Percentiles rank a stretch among this genome's conserved stretches.
phyloP scores from a whole-genome alignment of 495 filamentous ascomycete species.

The Tuber calosporum region DNA sequence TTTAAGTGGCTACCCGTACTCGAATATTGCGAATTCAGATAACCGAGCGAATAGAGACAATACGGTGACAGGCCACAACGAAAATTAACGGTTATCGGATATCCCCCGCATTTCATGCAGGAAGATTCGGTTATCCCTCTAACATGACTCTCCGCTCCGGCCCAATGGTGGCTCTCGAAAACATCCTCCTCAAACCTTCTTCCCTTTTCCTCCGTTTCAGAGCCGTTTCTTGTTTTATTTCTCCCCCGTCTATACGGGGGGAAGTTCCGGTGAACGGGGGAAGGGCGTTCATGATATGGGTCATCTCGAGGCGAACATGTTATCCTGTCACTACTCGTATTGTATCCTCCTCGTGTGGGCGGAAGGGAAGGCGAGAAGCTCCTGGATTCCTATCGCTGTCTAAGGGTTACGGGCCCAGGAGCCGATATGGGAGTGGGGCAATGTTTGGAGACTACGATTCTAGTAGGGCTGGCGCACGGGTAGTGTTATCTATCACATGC shows the following conservation, averaged over 20 bases:
- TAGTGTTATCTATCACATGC: slow-evolving; percentile 1
- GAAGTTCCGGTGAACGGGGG: neutral
- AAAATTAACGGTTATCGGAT: neutral
- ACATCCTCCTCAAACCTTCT: neutral
- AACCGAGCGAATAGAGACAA: neutral
- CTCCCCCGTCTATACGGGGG: neutral
- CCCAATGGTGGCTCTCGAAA: neutral
- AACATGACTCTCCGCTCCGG: neutral
- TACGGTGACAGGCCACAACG: neutral
- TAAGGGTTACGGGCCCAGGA: neutral
- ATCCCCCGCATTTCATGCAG: neutral
- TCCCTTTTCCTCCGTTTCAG: neutral
- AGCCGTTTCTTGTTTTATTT: neutral
- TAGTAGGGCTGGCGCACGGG: neutral
- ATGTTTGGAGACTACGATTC: neutral
- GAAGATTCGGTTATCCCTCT: neutral
- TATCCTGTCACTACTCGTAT: neutral
- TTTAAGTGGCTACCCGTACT: neutral
- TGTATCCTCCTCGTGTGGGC: neutral
- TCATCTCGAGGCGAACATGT: neutral
- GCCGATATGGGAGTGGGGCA: neutral
- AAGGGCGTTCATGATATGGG: neutral
- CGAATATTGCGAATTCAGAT: neutral
- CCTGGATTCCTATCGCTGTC: neutral
- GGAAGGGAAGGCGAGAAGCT: neutral